Evolutionary conservation across 345 rosid species (phyloP).

Genomic region (Euphorbia pulcherrima): DNA sequence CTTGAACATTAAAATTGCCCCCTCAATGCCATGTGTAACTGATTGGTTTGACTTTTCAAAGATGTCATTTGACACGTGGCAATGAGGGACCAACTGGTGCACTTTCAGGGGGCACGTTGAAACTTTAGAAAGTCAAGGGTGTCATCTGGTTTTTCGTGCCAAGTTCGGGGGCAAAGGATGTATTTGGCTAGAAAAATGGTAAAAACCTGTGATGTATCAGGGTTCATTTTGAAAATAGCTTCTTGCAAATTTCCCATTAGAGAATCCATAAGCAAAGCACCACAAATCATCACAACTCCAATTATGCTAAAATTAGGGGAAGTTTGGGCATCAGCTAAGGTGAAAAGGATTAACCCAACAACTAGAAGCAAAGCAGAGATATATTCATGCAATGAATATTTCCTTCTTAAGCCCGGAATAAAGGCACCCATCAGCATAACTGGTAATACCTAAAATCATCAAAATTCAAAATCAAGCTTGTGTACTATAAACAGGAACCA

Average conservation of each 20-base stretch:
- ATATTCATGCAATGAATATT: conserved; percentile 77
- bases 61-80: too few species aligned
- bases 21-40: too few species aligned
- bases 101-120: too few species aligned
- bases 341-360: conserved; percentile 80
- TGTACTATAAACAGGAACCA: background rate
- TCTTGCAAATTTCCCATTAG: conserved; percentile 86
- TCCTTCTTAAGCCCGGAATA: conserved; percentile 84
- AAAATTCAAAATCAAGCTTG: conserved; percentile 3
- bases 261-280: conserved; percentile 84
- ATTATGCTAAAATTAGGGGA: conserved; percentile 84
- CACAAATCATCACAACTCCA: conserved; percentile 83
- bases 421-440: conserved; percentile 98
- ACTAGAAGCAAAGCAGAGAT: conserved; percentile 75
- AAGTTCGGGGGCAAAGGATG: too few species aligned
- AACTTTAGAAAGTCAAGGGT: too few species aligned
- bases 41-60: too few species aligned
- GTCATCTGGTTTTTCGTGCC: too few species aligned
- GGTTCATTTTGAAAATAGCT: conserved; percentile 84
- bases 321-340: conserved; percentile 87
- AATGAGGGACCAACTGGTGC: too few species aligned
- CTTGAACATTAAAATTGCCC: too few species aligned
- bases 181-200: too few species aligned
- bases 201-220: conserved; percentile 74
- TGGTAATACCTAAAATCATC: conserved; percentile 63